Percentiles rank a stretch among this genome's conserved stretches.
Conservation (phyloP, 1,284 basidiomycete genomes). For the Irpex rosettiformis region DNA sequence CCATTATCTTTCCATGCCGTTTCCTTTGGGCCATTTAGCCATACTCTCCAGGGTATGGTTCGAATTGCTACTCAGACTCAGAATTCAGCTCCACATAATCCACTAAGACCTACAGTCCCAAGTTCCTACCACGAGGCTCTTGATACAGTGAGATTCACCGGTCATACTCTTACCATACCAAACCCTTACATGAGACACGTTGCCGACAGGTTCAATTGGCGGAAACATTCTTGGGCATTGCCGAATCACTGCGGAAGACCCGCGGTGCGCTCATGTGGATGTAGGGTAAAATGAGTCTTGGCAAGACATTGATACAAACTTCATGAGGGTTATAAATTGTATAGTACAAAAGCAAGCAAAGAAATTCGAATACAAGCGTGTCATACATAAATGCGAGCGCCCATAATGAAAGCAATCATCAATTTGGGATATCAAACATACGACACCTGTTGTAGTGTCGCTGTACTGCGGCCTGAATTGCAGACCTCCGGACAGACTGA, state of each 20-base stretch:
- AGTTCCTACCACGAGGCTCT: conserved; percentile 53
- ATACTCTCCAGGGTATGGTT: conserved; percentile 46
- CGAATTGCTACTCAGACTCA: conserved; percentile 50
- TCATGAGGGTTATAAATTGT: too few species aligned
- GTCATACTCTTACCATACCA: neutral
- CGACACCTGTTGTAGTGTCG: conserved; percentile 44
- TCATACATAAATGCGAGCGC: too few species aligned
- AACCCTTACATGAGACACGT: neutral
- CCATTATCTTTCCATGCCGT: conserved; percentile 59
- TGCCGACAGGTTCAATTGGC: conserved; percentile 49
- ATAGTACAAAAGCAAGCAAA: too few species aligned
- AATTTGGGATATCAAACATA: conserved; percentile 19
- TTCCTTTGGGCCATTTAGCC: conserved; percentile 44
- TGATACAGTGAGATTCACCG: conserved; percentile 41
- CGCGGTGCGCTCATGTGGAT: conserved; percentile 41
- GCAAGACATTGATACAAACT: too few species aligned
- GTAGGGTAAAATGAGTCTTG: conserved; percentile 15
- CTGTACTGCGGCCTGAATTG: conserved; percentile 39
- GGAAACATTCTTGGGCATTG: conserved; percentile 58
- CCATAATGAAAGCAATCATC: neutral
- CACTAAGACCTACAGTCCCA: conserved; percentile 35
- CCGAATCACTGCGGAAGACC: conserved; percentile 55
- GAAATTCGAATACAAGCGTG: too few species aligned
- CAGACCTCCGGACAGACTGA: conserved; percentile 39
- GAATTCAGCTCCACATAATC: conserved; percentile 42